Conservation (phyloP, 306 rosid genomes). For the Calophaca sinica region DNA sequence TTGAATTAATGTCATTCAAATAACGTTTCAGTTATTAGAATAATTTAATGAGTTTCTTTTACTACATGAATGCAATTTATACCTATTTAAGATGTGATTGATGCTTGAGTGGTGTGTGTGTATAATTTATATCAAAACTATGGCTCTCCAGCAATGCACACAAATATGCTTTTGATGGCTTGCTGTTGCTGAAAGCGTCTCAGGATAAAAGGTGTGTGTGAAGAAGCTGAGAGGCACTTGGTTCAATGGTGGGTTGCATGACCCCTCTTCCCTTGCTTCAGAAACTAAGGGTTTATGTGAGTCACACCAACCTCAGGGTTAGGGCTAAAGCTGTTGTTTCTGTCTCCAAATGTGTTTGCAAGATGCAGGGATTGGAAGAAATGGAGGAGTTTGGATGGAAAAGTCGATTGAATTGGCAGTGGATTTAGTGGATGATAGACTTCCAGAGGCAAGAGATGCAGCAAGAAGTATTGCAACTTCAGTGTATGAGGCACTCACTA, state of each 20-base stretch:
- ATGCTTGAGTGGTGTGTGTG: no score
- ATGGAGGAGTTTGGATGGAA: constrained; percentile 71
- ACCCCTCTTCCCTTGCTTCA: constrained; percentile 77
- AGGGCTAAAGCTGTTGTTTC: constrained; percentile 87
- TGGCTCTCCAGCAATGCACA: no score
- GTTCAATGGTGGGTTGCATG: constrained; percentile 66
- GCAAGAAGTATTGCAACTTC: constrained; percentile 74
- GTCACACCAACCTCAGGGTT: constrained; percentile 73
- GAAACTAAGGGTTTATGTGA: constrained; percentile 63
- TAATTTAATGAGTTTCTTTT: no score
- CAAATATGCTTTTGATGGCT: no score
- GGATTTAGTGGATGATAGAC: constrained; percentile 78
- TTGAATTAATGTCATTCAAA: no score
- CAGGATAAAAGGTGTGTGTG: constrained; percentile 92
- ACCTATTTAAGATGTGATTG: no score
- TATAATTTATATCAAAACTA: no score
- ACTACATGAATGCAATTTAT: no score
- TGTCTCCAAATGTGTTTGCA: constrained; percentile 76
- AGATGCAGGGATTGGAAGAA: constrained; percentile 78
- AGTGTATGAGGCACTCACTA: constrained; percentile 57
- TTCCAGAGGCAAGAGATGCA: constrained; percentile 96
- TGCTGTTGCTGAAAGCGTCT: constrained; percentile 80
- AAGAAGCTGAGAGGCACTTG: constrained; percentile 86
- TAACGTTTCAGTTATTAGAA: no score
- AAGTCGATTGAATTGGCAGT: constrained; percentile 74